Percentiles rank a stretch among this genome's conserved stretches.
Conservation (phyloP, 352 stramenopile genomes). For the Plasmopara halstedii region DNA sequence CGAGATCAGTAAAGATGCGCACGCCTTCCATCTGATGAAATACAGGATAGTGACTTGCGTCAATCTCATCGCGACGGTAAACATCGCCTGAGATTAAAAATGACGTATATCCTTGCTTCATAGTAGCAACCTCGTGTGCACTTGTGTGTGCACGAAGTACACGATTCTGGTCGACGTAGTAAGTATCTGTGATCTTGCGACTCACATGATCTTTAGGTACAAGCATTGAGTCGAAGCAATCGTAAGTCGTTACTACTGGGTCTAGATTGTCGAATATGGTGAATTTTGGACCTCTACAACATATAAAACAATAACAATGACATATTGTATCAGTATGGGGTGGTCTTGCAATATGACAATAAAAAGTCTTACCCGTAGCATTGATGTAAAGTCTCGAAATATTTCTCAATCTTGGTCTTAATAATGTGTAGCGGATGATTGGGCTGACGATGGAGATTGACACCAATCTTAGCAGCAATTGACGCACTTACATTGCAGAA, state of each 20-base stretch:
- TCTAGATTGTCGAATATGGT: conserved; percentile 80
- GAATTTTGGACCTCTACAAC: conserved; percentile 39
- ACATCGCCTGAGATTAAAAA: conserved; percentile 95
- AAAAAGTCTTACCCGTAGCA: conserved; percentile 33
- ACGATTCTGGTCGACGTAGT: conserved; percentile 79
- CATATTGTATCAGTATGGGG: background rate
- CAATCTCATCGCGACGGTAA: conserved; percentile 98
- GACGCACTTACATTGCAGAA: conserved; percentile 84
- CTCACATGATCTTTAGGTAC: conserved; percentile 88
- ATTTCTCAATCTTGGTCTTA: conserved; percentile 88
- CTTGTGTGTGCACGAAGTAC: conserved; percentile 87
- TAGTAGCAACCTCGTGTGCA: conserved; percentile 90
- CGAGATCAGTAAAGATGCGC: conserved; percentile 88
- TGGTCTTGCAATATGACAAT: background rate
- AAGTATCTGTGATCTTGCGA: conserved; percentile 82
- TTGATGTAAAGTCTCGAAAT: conserved; percentile 75
- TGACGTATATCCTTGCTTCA: conserved; percentile 81
- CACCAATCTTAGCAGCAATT: conserved; percentile 84
- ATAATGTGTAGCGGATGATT: conserved; percentile 91
- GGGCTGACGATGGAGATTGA: conserved; percentile 76
- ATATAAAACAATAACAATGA: conserved; percentile 2
- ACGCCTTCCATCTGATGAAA: conserved; percentile 99
- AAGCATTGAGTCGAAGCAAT: conserved; percentile 90
- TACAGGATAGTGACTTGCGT: conserved; percentile 97
- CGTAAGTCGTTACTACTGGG: conserved; percentile 80